These are phyloP conservation scores for Blastobotrys capitulatus DNA, from an alignment of 1,139 yeast species.

Conservation along the genomic window DNA sequence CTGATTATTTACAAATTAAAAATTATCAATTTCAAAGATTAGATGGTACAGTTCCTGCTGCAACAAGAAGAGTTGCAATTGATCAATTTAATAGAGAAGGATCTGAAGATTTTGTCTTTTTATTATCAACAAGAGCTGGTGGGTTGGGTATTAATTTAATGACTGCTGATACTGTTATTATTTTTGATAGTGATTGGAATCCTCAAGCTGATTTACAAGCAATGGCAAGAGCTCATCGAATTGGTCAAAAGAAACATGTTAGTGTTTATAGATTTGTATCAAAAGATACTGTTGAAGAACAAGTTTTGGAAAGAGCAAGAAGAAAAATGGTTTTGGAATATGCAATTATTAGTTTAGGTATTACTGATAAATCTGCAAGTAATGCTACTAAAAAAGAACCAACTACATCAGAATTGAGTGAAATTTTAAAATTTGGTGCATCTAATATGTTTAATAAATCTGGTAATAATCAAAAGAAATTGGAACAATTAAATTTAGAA, in stretches of 20 bases:
- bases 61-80: slow-evolving; percentile 88
- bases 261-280: slow-evolving; percentile 95
- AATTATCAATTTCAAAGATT: slow-evolving; percentile 90
- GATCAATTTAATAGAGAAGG: slow-evolving; percentile 96
- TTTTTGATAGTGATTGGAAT: slow-evolving; percentile 98
- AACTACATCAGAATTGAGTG: slow-evolving; percentile 76
- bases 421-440: slow-evolving; percentile 95
- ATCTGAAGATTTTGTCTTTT: slow-evolving; percentile 85
- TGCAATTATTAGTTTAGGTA: slow-evolving; percentile 94
- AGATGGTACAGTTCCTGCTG: slow-evolving; percentile 95
- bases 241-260: slow-evolving; percentile 96
- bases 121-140: slow-evolving; percentile 95
- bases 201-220: slow-evolving; percentile 99
- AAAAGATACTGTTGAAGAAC: slow-evolving; percentile 96
- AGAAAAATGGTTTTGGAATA: slow-evolving; percentile 97
- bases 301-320: slow-evolving; percentile 92
- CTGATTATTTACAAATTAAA: slow-evolving; percentile 84
- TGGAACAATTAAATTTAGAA: slow-evolving; percentile 92
- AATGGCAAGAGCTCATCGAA: slow-evolving; percentile 99
- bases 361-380: slow-evolving; percentile 61
- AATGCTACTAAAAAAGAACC: slow-evolving; percentile 58
- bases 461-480: slow-evolving; percentile 71
- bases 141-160: slow-evolving; percentile 95
- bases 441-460: slow-evolving; percentile 94
- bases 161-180: slow-evolving; percentile 98